Percentiles rank a stretch among this genome's conserved stretches.
phyloP scores from a whole-genome alignment of 192 early-diverging fungal genomes.

The Coemansia sp. region DNA sequence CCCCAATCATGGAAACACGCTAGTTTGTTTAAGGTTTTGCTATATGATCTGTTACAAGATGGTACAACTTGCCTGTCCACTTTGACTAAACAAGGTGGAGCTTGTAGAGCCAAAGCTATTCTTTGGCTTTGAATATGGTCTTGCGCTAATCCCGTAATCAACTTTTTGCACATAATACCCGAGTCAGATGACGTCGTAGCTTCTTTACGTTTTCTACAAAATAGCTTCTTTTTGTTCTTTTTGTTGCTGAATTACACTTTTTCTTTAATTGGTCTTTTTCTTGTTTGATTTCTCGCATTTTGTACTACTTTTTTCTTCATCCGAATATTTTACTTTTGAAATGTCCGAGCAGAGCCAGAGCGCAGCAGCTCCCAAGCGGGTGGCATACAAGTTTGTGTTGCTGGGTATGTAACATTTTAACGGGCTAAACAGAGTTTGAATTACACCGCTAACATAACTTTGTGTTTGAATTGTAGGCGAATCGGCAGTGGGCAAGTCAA shows the following conservation, averaged over 20 bases:
- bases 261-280: constrained; percentile 5
- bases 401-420: constrained; percentile 61
- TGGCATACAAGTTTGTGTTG: constrained; percentile 93
- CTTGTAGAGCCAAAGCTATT: too few relatives aligned
- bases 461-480: constrained; percentile 54
- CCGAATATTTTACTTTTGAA: not conserved
- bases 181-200: constrained; percentile 6
- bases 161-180: too few relatives aligned
- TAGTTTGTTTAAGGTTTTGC: too few relatives aligned
- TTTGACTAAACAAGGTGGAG: too few relatives aligned
- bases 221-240: not conserved
- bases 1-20: too few relatives aligned
- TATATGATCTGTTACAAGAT: too few relatives aligned
- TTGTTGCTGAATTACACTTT: constrained; percentile 1
- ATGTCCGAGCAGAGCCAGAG: not conserved
- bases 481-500: constrained; percentile 97
- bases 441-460: not conserved
- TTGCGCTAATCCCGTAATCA: too few relatives aligned
- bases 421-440: not conserved
- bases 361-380: constrained; percentile 50
- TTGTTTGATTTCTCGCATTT: constrained; percentile 9
- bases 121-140: too few relatives aligned
- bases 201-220: constrained; percentile 3
- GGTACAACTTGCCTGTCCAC: too few relatives aligned
- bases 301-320: constrained; percentile 9